These are phyloP conservation scores for Spathaspora girioi DNA, from an alignment of 805 yeast genomes.

Conservation along the genomic window DNA sequence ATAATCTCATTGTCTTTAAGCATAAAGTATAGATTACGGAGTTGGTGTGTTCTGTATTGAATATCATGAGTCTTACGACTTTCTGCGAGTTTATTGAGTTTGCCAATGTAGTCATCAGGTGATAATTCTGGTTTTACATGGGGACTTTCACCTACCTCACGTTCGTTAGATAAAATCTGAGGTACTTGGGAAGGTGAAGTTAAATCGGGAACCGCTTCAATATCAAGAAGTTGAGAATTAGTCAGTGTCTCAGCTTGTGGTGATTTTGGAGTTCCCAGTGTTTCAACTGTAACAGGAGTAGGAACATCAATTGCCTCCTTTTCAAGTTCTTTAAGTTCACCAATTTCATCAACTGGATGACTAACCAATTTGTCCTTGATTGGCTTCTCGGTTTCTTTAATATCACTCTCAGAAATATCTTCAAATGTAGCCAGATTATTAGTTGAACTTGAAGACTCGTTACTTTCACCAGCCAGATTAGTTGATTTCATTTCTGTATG, in stretches of 20 bases:
- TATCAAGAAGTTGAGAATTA: neutral
- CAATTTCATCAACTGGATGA: neutral
- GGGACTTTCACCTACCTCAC: neutral
- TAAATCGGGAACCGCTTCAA: neutral
- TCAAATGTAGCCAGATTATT: neutral
- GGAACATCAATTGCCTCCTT: neutral
- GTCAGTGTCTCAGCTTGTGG: neutral
- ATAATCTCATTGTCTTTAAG: slow-evolving; percentile 48
- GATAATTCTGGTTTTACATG: neutral
- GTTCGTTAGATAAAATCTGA: neutral
- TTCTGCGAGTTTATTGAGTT: neutral
- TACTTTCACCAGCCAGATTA: neutral
- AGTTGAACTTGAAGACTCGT: neutral
- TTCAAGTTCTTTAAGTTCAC: neutral
- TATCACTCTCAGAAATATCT: neutral
- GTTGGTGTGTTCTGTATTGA: slow-evolving; percentile 54
- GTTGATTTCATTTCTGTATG: neutral
- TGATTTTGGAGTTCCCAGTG: neutral
- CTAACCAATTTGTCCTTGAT: neutral
- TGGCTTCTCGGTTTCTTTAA: neutral
- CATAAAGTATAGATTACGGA: slow-evolving; percentile 64
- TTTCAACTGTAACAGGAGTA: neutral
- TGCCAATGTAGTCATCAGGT: neutral
- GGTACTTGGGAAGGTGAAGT: neutral
- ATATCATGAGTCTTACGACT: slow-evolving; percentile 34